phyloP scores from a whole-genome alignment of 768 basidiomycete genomes.

The Suillus alpinus region DNA sequence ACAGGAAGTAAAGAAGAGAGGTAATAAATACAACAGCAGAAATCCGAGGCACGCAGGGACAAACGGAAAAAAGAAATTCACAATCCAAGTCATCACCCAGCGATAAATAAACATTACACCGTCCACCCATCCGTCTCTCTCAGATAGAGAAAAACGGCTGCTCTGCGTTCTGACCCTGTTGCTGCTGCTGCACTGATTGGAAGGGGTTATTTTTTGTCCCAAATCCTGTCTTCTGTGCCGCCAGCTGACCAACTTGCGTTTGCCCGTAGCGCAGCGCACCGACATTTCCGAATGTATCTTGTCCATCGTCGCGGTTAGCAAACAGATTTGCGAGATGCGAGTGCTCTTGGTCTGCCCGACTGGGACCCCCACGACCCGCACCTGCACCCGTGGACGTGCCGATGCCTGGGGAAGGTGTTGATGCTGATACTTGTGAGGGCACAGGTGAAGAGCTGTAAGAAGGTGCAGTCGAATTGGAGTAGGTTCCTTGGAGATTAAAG shows the following conservation, averaged over 20 bases:
- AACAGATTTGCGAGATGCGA: slow-evolving; percentile 76
- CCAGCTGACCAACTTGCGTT: slow-evolving; percentile 50
- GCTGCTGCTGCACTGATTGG: slow-evolving; percentile 52
- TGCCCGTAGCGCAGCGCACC: slow-evolving; percentile 74
- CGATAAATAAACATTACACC: not conserved
- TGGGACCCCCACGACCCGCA: slow-evolving; percentile 23
- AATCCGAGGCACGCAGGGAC: not conserved
- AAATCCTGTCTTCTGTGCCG: slow-evolving; percentile 46
- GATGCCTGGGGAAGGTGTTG: slow-evolving; percentile 37
- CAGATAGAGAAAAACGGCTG: slow-evolving; percentile 81
- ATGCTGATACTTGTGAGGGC: slow-evolving; percentile 41
- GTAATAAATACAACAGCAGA: not conserved
- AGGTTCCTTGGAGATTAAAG: slow-evolving; percentile 73
- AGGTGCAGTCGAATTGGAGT: slow-evolving; percentile 41
- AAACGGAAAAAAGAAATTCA: slow-evolving; percentile 6
- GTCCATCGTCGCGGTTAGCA: slow-evolving; percentile 86
- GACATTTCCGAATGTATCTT: slow-evolving; percentile 94
- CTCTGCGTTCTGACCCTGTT: slow-evolving; percentile 53
- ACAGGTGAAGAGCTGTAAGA: slow-evolving; percentile 37
- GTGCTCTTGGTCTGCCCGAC: slow-evolving; percentile 66
- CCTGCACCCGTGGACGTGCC: slow-evolving; percentile 15
- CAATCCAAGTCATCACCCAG: slow-evolving; percentile 9
- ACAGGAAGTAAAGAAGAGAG: slow-evolving; percentile 2
- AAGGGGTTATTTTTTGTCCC: slow-evolving; percentile 65
- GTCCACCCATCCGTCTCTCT: slow-evolving; percentile 4